Evolutionary conservation across 2,329 filamentous ascomycete species (phyloP), one percentile per base, ranked within the genome.

Genomic region (Colletotrichum lentis): DNA sequence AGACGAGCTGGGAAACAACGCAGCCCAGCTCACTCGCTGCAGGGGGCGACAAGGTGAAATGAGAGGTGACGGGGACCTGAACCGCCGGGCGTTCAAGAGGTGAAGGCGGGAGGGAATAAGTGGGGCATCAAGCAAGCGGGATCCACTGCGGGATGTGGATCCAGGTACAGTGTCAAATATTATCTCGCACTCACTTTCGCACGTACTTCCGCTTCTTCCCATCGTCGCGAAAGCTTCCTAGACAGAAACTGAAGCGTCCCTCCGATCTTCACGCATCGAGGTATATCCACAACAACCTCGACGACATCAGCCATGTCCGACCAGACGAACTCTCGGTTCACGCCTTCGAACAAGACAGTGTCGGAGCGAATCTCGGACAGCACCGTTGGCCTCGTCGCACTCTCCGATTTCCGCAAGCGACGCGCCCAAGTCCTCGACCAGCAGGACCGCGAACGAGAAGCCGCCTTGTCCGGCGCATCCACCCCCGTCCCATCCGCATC

Each of bases 391-490:
- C 89, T 99, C 3, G 95, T 98, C 61, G 88, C 92, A 66, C 89
- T 97, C 50, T 93, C 92, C 72, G 96, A 98, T 77, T 98, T 97
- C 79, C 93, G 95, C 79, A 98, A 99, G 82, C 90, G 96, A 68
- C 93, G 95, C 79, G 94, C 94, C 73, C 93, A 97, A 79, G 93
- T 94, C n/a, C 83, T 97, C 55, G 95, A 97, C 78, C 90, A 93
- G 76, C 95, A 96, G 76, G 93, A 96, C 76, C 88, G 91, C 74
- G 93, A 96, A 74, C 88, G 90, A 75, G 91, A 92, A 72, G 85
- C 83, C 47, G 82, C 86, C 31, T 76, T 86, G 63, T 77, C 79
- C 62, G 77, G 76, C 72, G 77, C 79, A 66, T 80, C 81, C 53
- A 84, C 83, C 52, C 82, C 84, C 47, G 83, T 85, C 73, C 80